phyloP scores from a whole-genome alignment of 2,329 filamentous ascomycete species.

The Ophiosphaerella herpotricha region DNA sequence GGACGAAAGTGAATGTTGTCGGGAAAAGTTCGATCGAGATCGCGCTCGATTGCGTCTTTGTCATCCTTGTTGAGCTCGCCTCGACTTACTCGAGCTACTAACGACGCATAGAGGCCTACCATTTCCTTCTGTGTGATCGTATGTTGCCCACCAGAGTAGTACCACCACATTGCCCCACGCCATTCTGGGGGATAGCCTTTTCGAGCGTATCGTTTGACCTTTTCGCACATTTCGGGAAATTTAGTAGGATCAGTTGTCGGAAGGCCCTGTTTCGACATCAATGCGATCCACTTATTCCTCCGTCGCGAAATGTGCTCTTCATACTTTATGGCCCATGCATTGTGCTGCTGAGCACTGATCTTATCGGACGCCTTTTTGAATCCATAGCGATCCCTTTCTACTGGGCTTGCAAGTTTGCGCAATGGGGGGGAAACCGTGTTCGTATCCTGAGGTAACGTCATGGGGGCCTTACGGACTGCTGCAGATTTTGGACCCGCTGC shows the following conservation, averaged over 20 bases:
- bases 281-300: constrained; percentile 77
- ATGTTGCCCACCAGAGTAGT: constrained; percentile 85
- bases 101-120: constrained; percentile 70
- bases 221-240: constrained; percentile 80
- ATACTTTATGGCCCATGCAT: constrained; percentile 79
- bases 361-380: constrained; percentile 89
- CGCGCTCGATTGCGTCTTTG: constrained; percentile 88
- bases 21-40: constrained; percentile 90
- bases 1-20: constrained; percentile 93
- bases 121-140: constrained; percentile 72
- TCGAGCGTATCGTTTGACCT: constrained; percentile 86
- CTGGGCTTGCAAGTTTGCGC: constrained; percentile 26
- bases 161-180: constrained; percentile 96
- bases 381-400: constrained; percentile 78
- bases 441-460: not conserved
- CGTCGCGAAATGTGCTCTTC: constrained; percentile 74
- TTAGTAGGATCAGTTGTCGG: constrained; percentile 71
- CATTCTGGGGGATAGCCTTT: constrained; percentile 95
- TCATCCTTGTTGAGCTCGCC: constrained; percentile 70
- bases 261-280: constrained; percentile 77
- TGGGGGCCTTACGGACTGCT: not conserved
- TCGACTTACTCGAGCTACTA: constrained; percentile 69
- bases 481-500: constrained; percentile 16
- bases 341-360: constrained; percentile 75
- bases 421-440: constrained; percentile 13